Base-by-base conservation (phyloP, 2,329 filamentous ascomycete species). In the Penicillium fuscoglaucum region DNA sequence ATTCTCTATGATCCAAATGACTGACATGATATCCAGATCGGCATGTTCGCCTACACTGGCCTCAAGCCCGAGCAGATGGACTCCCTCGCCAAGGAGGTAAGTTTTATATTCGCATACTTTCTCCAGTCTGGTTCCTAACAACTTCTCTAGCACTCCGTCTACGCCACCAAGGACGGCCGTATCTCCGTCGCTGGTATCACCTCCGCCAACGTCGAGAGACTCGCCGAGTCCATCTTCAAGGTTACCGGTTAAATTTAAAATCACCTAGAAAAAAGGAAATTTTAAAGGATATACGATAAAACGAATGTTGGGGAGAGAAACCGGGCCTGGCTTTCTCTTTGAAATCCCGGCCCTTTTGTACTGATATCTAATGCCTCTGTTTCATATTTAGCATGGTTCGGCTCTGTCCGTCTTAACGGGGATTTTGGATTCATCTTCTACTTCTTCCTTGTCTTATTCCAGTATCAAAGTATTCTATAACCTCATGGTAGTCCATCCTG, bases 41-140 rank as follows among this genome's bases (percentile, higher is more conserved):
- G 95, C 81, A 99, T 99, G 95, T 99, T 99, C 74, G 93, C 95
- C 69, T 99, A 96, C 85, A 99, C 95, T 52, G 95, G 95, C 62
- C 82, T 99, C 71, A 93, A 84, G 70, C 82, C 93, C 55, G 88
- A 93, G 80, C 90, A 97, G 82, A 97, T 98, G 91, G 90, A 93
- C 56, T 82, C 82, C 71, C 84, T 99, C 62, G 91, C 93, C 67
- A 92, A 96, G 83, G 91, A 98, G 83, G 84, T 85, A 72, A 73
- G 80, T 33, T 52, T 21, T 21, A 28, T 28, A 31, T 10, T 19
- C 26, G 17, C 19, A 35, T 21, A 21, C 31, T 46, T 28, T 51
- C 45, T 41, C 24, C 17, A 45, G 7, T 19, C 17, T 15, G 21
- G 35, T 26, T 13, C 44, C 65, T 70, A 58, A 66, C 33, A 35